Conservation (phyloP, 108 stramenopile genomes). For the Stephanodiscus triporus region DNA sequence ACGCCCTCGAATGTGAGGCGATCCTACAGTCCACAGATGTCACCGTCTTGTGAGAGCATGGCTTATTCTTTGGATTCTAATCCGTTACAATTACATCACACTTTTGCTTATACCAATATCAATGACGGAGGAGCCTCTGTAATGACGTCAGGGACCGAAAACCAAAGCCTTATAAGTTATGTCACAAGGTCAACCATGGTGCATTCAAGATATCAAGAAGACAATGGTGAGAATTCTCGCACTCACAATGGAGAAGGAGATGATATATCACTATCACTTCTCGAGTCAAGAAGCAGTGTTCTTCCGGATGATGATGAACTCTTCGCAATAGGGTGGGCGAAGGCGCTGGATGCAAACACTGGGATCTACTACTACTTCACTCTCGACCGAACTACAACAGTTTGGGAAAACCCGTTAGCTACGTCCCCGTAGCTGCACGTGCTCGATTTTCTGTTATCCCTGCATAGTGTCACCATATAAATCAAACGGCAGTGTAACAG, state of each 20-base stretch:
- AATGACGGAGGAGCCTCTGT: conserved; percentile 51
- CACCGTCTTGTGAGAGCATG: conserved; percentile 52
- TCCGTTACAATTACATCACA: conserved; percentile 1
- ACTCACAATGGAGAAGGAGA: conserved; percentile 12
- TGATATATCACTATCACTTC: conserved; percentile 48
- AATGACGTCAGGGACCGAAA: conserved; percentile 49
- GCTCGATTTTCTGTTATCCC: neutral
- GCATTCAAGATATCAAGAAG: conserved; percentile 31
- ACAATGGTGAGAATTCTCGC: neutral
- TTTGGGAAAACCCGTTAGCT: conserved; percentile 82
- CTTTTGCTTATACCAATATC: conserved; percentile 6
- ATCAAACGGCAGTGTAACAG: neutral
- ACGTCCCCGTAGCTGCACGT: conserved; percentile 10
- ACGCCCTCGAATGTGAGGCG: conserved; percentile 1
- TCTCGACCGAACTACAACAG: conserved; percentile 76
- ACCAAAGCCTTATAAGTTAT: conserved; percentile 50
- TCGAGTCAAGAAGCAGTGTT: conserved; percentile 45
- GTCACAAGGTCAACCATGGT: conserved; percentile 50
- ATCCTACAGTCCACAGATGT: conserved; percentile 17
- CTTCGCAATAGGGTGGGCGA: conserved; percentile 86
- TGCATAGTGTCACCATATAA: neutral
- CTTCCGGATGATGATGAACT: conserved; percentile 86
- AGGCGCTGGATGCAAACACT: conserved; percentile 84
- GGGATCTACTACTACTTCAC: conserved; percentile 88
- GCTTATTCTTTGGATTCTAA: conserved; percentile 72